Evolutionary conservation across 225 moss, liverwort and hornwort species (phyloP), one percentile per base, ranked within the genome.

Genomic region (Bryoerythrophyllum caledonicum): DNA sequence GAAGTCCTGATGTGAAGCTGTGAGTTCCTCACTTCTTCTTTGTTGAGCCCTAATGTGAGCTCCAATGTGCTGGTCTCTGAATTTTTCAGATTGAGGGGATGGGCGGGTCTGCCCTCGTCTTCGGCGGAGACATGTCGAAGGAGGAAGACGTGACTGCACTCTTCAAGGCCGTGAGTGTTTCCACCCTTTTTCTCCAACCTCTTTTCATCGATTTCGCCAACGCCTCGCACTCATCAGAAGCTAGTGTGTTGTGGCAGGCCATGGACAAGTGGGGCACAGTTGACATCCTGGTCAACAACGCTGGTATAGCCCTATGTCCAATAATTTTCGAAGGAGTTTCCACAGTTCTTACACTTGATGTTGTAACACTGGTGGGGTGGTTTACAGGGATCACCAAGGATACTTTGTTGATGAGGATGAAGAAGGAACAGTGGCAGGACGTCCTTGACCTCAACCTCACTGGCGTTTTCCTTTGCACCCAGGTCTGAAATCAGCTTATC

Each of bases 401-500:
- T 58, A 94, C 90, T 16, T 75, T 96, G 59, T 82, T 96, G 73
- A 94, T 96, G 94, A 91, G 96, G 73, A 96, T 96, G 96, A 96
- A 96, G 87, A 94, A 90, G 77, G 37, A 86, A 40, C 96, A 96
- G 79, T 96, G 96, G 96, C 94, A 94, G 78, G 92, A 96, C 6
- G 96, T 96, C 60, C 91, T 96, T 60, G 92, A 90, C 64, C 92
- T 96, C 37, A 96, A 96, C 74, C 91, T 96, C 23, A 92, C 94
- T 23, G 96, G 94, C 73, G 96, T 96, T 65, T 96, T 92, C 60
- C 96, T 96, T 64, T 96, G 94, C 79, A 96, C 94, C 54, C 96
- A 96, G 92, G 94, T 90, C 30, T 72, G 68, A 52, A 77, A 67
- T 38, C n/a, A n/a, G 10, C 55, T 53, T 34, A 21, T 37, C 44